A percentile compares a stretch with the other conserved stretches of the same genome.
Evolutionary conservation across 768 basidiomycete species (phyloP).

Genomic region (Wakefieldia striispora): DNA sequence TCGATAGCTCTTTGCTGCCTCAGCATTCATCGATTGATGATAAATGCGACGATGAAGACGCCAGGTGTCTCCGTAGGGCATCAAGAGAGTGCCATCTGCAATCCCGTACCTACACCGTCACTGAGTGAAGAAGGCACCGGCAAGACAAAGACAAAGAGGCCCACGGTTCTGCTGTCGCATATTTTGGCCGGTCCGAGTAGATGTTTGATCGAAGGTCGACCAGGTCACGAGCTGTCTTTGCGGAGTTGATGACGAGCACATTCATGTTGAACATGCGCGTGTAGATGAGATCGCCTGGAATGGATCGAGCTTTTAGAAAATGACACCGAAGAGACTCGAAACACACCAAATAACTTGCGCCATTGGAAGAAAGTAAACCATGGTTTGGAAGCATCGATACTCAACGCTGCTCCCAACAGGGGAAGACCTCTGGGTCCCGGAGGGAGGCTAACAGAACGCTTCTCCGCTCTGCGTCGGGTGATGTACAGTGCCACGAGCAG

Average conservation of each 20-base stretch:
- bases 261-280: conserved; percentile 21
- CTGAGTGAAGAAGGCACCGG: background rate
- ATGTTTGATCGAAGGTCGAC: conserved; percentile 27
- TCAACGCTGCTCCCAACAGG: conserved; percentile 25
- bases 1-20: conserved; percentile 27
- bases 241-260: conserved; percentile 28
- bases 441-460: conserved; percentile 29
- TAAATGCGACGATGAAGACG: conserved; percentile 32
- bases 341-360: conserved; percentile 26
- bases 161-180: conserved; percentile 23
- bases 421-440: conserved; percentile 52
- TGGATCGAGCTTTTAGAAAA: background rate
- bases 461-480: conserved; percentile 1
- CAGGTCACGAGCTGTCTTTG: conserved; percentile 26
- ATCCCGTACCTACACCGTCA: conserved; percentile 28
- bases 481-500: conserved; percentile 16
- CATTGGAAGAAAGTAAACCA: conserved; percentile 36
- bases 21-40: conserved; percentile 34
- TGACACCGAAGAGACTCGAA: background rate
- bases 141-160: background rate
- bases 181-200: conserved; percentile 35
- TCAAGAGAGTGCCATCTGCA: conserved; percentile 32
- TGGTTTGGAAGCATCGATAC: conserved; percentile 27
- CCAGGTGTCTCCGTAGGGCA: conserved; percentile 41
- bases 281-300: conserved; percentile 22